These are phyloP conservation scores for Extremus antarcticus DNA, from an alignment of 495 filamentous ascomycete species.

Conservation along the genomic window DNA sequence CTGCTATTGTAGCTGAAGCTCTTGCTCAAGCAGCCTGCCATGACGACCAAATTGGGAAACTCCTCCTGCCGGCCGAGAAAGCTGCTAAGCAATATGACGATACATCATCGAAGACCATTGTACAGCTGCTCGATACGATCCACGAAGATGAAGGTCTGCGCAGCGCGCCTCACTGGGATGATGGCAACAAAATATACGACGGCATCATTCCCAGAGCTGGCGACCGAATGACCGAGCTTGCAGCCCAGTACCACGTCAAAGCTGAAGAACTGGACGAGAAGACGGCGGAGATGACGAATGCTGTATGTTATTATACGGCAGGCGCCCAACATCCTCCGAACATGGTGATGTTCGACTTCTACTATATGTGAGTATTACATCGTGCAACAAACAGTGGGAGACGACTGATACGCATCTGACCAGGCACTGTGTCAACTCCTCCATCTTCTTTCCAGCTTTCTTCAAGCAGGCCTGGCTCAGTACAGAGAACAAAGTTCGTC, in stretches of 20 bases:
- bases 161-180: slow-evolving; percentile 37
- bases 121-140: slow-evolving; percentile 50
- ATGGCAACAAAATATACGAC: slow-evolving; percentile 54
- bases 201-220: slow-evolving; percentile 51
- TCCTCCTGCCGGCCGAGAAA: slow-evolving; percentile 46
- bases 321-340: slow-evolving; percentile 54
- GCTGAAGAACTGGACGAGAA: slow-evolving; percentile 54
- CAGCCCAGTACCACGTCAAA: slow-evolving; percentile 47
- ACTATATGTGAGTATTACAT: slow-evolving; percentile 41
- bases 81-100: slow-evolving; percentile 28
- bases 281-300: slow-evolving; percentile 68
- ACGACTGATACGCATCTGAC: not conserved
- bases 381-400: too few relatives aligned
- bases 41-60: slow-evolving; percentile 35
- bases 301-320: slow-evolving; percentile 49
- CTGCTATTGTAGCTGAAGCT: slow-evolving; percentile 69
- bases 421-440: slow-evolving; percentile 46
- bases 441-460: slow-evolving; percentile 52
- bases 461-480: slow-evolving; percentile 31
- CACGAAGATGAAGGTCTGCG: slow-evolving; percentile 43
- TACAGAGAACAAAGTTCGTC: slow-evolving; percentile 44
- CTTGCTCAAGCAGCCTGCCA: slow-evolving; percentile 66
- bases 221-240: slow-evolving; percentile 51
- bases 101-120: slow-evolving; percentile 37
- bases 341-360: slow-evolving; percentile 67